Evolutionary conservation across 805 yeast genomes (phyloP).

Genomic region (Saturnispora galanensis): DNA sequence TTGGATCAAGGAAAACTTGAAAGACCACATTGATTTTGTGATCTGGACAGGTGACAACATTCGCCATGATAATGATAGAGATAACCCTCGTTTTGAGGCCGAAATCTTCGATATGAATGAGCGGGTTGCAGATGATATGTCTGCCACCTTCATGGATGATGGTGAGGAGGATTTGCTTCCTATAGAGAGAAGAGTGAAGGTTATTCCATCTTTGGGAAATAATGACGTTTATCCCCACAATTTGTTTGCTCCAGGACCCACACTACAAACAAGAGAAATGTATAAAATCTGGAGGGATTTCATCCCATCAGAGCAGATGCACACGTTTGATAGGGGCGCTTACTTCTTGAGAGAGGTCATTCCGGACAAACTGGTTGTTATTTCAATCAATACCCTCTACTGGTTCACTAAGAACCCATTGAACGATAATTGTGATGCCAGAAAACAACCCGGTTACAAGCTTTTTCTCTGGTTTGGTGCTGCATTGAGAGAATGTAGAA

Average conservation of each 20-base stretch:
- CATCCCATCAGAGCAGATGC: conserved; percentile 70
- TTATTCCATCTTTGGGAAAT: conserved; percentile 72
- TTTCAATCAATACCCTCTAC: conserved; percentile 72
- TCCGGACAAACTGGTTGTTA: conserved; percentile 66
- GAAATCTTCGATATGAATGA: conserved; percentile 64
- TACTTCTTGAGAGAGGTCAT: conserved; percentile 70
- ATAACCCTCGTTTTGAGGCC: conserved; percentile 60
- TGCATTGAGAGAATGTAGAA: conserved; percentile 62
- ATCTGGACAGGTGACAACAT: conserved; percentile 90
- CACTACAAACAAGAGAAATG: conserved; percentile 74
- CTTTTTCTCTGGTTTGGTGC: conserved; percentile 70
- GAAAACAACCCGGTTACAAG: conserved; percentile 72
- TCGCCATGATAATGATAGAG: conserved; percentile 74
- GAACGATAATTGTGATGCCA: conserved; percentile 67
- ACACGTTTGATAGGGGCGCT: conserved; percentile 64
- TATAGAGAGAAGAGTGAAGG: conserved; percentile 25
- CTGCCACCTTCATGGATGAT: conserved; percentile 41
- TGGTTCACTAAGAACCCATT: conserved; percentile 69
- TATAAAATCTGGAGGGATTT: conserved; percentile 64
- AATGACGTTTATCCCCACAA: conserved; percentile 89
- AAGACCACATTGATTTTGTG: conserved; percentile 73
- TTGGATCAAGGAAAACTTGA: conserved; percentile 57
- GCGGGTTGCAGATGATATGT: conserved; percentile 42
- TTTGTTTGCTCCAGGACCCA: conserved; percentile 77
- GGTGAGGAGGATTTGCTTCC: conserved; percentile 26